Base-by-base conservation (phyloP, 805 yeast species). In the Metschnikowia lachancei region DNA sequence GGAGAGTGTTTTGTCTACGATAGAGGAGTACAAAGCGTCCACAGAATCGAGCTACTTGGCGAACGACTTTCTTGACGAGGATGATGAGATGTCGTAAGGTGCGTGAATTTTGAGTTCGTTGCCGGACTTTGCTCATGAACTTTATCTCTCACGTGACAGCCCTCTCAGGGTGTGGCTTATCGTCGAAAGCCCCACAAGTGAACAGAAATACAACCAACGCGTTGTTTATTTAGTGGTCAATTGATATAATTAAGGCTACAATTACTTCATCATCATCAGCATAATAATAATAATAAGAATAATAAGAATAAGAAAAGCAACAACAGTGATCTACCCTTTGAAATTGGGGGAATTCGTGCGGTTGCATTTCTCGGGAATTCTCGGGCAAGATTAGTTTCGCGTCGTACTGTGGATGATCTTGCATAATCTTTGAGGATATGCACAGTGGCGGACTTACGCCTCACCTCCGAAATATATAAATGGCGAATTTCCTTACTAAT, bases 21-120 rank as follows among this genome's bases (percentile, higher is more conserved):
- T 78, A 10, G 72, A 67, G 1, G 83, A 78, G 55, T 80, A 80
- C 54, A 64, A 60, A 18, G 56, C 66, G 11, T 67, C 78, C 49
- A 75, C 72, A 50, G 59, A 65, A 3, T 50, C 65, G 49, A 64
- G 63, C 20, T 79, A 76, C 57, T 60, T 79, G 30, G 82, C 78
- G 41, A 80, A 77, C 43, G 74, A 65, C 16, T 51, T 61, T 16
- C 50, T 65, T 16, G 71, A 61, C 12, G 73, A 70, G 17, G 77
- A 69, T 9, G 52, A 48, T 20, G 50, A 49, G 12, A 53, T 51
- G 55, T 40, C 49, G 22, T 45, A 24, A 41, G 30, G 20, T 36
- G 40, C 5, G 22, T 14, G 29, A 37, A 9, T 37, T 20, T 29
- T 16, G 9, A 22, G n/a, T 31, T 35, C 22, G 12, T 17, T 33